A percentile compares a stretch with the other conserved stretches of the same genome.
Conservation (phyloP, 192 early-diverging fungal genomes). For the Spinellus fusiger region DNA sequence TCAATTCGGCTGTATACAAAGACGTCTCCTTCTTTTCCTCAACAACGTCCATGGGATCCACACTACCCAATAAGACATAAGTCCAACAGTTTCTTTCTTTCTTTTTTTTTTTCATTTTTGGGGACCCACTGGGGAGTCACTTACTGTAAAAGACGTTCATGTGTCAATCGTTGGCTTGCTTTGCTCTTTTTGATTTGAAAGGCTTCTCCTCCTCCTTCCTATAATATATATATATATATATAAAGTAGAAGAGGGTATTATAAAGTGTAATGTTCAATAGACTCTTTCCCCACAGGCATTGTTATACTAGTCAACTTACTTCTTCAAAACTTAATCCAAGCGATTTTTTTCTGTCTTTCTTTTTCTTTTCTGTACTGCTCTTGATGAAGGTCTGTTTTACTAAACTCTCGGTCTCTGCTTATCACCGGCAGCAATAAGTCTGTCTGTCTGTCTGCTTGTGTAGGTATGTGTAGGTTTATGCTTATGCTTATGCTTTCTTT, state of each 20-base stretch:
- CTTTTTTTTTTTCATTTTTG: too few relatives aligned
- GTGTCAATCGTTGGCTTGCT: conserved; percentile 28
- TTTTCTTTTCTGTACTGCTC: conserved; percentile 11
- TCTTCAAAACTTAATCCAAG: conserved; percentile 21
- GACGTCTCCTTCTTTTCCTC: too few relatives aligned
- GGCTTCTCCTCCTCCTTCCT: conserved; percentile 30
- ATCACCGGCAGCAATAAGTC: too few relatives aligned
- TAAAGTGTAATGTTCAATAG: too few relatives aligned
- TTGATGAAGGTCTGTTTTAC: conserved; percentile 15
- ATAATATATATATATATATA: background rate
- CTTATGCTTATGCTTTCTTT: too few relatives aligned
- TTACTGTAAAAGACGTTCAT: conserved; percentile 19
- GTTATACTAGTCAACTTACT: background rate
- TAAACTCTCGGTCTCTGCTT: conserved; percentile 2
- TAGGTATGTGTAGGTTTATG: too few relatives aligned
- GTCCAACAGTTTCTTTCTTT: too few relatives aligned
- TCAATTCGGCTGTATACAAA: conserved; percentile 18
- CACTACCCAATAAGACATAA: too few relatives aligned
- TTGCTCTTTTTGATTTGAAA: conserved; percentile 45
- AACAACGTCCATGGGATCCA: too few relatives aligned
- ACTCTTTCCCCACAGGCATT: background rate
- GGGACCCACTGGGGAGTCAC: background rate
- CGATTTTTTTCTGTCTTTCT: conserved; percentile 9
- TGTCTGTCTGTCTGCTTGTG: too few relatives aligned
- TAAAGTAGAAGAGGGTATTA: too few relatives aligned